Conservation (phyloP, 2,329 filamentous ascomycete species). For the Fusarium kyushuense region DNA sequence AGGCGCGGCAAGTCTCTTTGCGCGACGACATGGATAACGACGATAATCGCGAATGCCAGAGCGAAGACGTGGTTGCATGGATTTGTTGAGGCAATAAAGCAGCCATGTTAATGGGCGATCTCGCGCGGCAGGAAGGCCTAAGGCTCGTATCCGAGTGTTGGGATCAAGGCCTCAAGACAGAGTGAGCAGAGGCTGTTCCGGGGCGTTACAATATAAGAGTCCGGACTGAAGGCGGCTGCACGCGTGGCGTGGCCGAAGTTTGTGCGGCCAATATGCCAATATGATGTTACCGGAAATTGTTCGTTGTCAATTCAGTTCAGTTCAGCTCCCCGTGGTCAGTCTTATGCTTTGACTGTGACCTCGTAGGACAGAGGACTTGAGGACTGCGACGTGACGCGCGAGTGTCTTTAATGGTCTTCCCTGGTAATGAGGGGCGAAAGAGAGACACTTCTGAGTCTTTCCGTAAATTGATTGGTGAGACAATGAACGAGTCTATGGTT, state of each 20-base stretch:
- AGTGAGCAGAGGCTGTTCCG: constrained; percentile 28
- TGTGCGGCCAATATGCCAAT: constrained; percentile 43
- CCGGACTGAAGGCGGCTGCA: constrained; percentile 37
- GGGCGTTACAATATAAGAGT: constrained; percentile 44
- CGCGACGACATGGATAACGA: constrained; percentile 34
- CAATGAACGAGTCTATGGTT: constrained; percentile 36
- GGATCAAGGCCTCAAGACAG: constrained; percentile 18
- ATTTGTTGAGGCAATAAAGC: constrained; percentile 37
- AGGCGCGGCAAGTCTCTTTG: constrained; percentile 27
- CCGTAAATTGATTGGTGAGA: constrained; percentile 39
- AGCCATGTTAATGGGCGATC: constrained; percentile 30
- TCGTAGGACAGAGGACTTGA: constrained; percentile 24
- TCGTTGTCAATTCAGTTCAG: constrained; percentile 16
- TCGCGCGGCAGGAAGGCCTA: constrained; percentile 5
- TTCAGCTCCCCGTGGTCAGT: constrained; percentile 36
- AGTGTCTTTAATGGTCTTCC: constrained; percentile 37
- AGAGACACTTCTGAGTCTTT: constrained; percentile 36
- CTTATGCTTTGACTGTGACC: constrained; percentile 10
- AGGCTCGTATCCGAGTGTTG: constrained; percentile 13
- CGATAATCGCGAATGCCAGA: constrained; percentile 27
- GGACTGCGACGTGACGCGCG: constrained; percentile 32
- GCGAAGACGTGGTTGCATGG: constrained; percentile 24
- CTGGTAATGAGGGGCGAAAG: constrained; percentile 22
- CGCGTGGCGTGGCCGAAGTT: constrained; percentile 41
- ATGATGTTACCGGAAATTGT: constrained; percentile 27